These are phyloP conservation scores for Penicillium chermesinum DNA, from an alignment of 495 filamentous ascomycete genomes.

Conservation along the genomic window DNA sequence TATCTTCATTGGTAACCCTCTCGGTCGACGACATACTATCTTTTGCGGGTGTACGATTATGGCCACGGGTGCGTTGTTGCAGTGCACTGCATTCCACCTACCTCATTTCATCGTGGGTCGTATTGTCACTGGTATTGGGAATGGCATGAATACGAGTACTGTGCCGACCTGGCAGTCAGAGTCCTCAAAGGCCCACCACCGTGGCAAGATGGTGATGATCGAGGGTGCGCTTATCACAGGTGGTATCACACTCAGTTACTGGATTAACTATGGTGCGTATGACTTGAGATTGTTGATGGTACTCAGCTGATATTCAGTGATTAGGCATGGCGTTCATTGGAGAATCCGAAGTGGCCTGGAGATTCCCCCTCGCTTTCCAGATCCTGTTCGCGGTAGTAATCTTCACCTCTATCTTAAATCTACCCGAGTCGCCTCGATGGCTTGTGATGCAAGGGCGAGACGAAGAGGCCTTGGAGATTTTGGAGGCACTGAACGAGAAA, in stretches of 20 bases:
- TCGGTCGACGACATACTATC: constrained; percentile 65
- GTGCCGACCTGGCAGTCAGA: constrained; percentile 56
- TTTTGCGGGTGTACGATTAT: constrained; percentile 62
- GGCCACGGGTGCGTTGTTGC: constrained; percentile 60
- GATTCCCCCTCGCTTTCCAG: constrained; percentile 71
- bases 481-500: constrained; percentile 44
- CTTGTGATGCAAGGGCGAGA: constrained; percentile 60
- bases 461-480: constrained; percentile 57
- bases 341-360: constrained; percentile 55
- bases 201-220: constrained; percentile 74
- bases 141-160: constrained; percentile 54
- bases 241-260: constrained; percentile 65
- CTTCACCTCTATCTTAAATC: constrained; percentile 49
- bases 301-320: not conserved
- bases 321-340: constrained; percentile 52
- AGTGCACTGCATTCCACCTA: constrained; percentile 53
- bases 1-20: constrained; percentile 64
- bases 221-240: constrained; percentile 63
- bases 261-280: constrained; percentile 58
- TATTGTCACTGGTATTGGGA: constrained; percentile 63
- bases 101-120: constrained; percentile 62
- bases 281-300: not conserved
- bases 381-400: constrained; percentile 59
- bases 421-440: constrained; percentile 72
- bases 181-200: constrained; percentile 61